Evolutionary conservation across 768 basidiomycete species (phyloP), one percentile per base, ranked within the genome.

Genomic region (Russula sp.): DNA sequence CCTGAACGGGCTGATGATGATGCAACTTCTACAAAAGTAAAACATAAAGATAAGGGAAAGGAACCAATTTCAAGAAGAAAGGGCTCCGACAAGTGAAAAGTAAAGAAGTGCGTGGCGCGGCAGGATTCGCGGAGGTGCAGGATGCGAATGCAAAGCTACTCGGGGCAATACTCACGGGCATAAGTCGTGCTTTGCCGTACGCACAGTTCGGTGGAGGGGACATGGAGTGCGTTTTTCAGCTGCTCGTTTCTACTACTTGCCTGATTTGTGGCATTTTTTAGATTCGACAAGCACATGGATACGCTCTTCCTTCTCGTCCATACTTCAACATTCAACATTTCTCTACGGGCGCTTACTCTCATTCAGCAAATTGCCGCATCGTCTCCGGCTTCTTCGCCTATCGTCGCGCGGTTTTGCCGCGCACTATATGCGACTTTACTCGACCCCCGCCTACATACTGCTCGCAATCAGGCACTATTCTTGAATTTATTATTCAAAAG

Each of bases 391-490:
- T 66, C 78, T 1, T 70, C 76, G 3, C 70, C 83, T 2, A 79
- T 89, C 11, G 75, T 80, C 4, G 82, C 88, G 67, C 78, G 89
- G 20, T 92, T 86, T 72, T 91, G 88, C 76, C 87, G 93, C 46
- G 85, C 92, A 0, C 78, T 99, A 0, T 99, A 98, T 69, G 84
- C 87, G n/a, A 94, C 93, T 2, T 78, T 99, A 5, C 84, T 89
- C 55, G 96, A 99, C 70, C 76, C 79, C 1, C 86, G 96, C 16
- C 81, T 99, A 1, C 81, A 87, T 3, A 79, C 81, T 2, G 93
- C 93, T 14, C 89, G 88, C 2, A 98, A 98, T 72, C 94, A 98
- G 73, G 94, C 94, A 6, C 90, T 98, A 87, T 98, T 96, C 74
- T 83, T 99, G 61, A 98, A 98, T 72, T 76, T 99, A 20, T 74